Base-by-base conservation (phyloP, 306 rosid species). In the Gillenia trifoliata region DNA sequence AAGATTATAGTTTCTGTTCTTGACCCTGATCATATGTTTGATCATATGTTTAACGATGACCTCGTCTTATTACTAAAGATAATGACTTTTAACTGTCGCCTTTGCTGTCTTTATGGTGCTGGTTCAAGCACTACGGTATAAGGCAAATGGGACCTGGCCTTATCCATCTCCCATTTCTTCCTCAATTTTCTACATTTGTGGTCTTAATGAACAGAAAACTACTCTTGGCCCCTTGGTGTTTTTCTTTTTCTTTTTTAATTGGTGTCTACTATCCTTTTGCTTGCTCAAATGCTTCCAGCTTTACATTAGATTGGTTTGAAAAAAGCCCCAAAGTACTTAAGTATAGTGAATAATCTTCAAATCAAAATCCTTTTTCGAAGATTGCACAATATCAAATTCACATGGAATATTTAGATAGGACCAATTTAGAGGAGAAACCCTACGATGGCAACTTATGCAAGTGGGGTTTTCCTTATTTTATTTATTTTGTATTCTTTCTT, bases 81-180 rank as follows among this genome's bases (percentile, higher is more conserved):
- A 52, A 17, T 20, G 11, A 3, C 57, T 52, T 52, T 52, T 20
- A 52, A 52, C 23, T 43, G 13, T 43, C 49, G 13, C 13, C 49
- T 10, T 43, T 9, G 20, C 17, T 16, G 33, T 50, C 57, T 52
- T 52, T 6, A 52, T 20, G 56, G n/a, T 17, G 13, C 25, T 56
- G 31, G 29, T 56, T 3, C 25, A 52, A 2, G 30, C 63, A 10
- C 62, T 56, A 23, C 1, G 1, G 11, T 11, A 56, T 23, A 22
- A 74, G 83, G 87, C 83, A 82, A 74, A 75, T 80, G 95, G 90
- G 86, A n/a, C 89, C 85, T 77, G 40, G 16, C 81, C 73, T 78
- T 85, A 82, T 62, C 67, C 4, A 31, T 74, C 63, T 79, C 78
- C 72, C 71, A 67, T 72, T 83, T 68, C 71, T 75, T 79, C 82